These are phyloP conservation scores for Krasilnikovozyma curviuscula DNA, from an alignment of 768 basidiomycete genomes.

Conservation along the genomic window DNA sequence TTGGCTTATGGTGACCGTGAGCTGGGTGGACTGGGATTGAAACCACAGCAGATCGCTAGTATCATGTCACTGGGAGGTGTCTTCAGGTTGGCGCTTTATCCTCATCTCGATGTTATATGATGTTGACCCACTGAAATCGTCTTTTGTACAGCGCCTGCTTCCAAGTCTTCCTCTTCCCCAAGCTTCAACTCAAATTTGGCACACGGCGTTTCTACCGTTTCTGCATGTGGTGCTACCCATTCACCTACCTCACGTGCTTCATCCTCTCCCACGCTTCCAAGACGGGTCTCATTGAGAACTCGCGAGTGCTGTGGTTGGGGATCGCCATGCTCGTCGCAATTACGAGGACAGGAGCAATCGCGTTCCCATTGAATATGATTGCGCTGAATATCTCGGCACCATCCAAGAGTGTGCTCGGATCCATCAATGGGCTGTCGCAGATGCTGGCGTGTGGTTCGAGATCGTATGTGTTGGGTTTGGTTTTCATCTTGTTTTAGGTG, in stretches of 20 bases:
- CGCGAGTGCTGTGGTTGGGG: neutral
- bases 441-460: neutral
- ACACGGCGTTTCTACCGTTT: neutral
- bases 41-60: neutral
- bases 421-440: neutral
- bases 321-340: neutral
- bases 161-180: neutral
- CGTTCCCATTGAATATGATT: constrained; percentile 5
- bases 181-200: neutral
- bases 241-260: constrained; percentile 1
- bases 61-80: neutral
- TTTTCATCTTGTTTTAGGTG: too few species aligned
- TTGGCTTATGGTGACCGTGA: neutral
- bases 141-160: neutral
- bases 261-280: neutral
- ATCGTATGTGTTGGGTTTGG: neutral
- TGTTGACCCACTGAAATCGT: neutral
- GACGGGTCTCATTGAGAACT: neutral
- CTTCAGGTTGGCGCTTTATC: neutral
- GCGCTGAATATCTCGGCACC: constrained; percentile 1
- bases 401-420: neutral
- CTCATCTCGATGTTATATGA: too few species aligned
- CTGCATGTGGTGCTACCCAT: constrained; percentile 1
- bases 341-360: neutral
- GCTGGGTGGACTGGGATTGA: neutral